These are phyloP conservation scores for Nothomitra cinnamomea DNA, from an alignment of 2,329 filamentous ascomycete genomes.

Conservation along the genomic window DNA sequence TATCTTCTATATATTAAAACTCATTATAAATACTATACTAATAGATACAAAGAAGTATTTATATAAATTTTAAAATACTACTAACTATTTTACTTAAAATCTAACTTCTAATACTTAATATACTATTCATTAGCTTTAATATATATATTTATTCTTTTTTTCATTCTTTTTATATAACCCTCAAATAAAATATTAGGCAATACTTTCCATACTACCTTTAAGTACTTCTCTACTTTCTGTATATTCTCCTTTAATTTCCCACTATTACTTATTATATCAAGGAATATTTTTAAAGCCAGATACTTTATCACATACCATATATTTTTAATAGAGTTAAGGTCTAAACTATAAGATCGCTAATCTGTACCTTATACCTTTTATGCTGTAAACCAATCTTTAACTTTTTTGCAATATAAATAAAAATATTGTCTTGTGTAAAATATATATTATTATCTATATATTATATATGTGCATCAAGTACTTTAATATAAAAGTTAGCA, in stretches of 20 bases:
- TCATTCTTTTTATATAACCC: slow-evolving; percentile 4
- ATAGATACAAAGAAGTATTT: no score
- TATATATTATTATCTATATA: slow-evolving; percentile 3
- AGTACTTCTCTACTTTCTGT: neutral
- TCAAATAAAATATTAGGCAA: neutral
- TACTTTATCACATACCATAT: slow-evolving; percentile 14
- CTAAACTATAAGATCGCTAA: slow-evolving; percentile 13
- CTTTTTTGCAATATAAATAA: slow-evolving; percentile 11
- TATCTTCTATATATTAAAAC: no score
- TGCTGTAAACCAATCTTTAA: slow-evolving; percentile 9
- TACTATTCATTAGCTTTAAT: slow-evolving; percentile 8
- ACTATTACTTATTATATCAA: slow-evolving; percentile 9
- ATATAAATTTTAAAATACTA: no score
- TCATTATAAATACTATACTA: no score
- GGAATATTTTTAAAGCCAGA: slow-evolving; percentile 10
- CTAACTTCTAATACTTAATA: slow-evolving; percentile 6
- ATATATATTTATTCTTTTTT: neutral
- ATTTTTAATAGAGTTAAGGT: slow-evolving; percentile 18
- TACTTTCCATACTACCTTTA: neutral
- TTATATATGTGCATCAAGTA: slow-evolving; percentile 9
- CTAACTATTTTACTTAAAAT: no score
- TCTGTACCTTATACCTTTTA: slow-evolving; percentile 11
- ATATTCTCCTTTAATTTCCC: slow-evolving; percentile 8
- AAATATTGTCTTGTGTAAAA: slow-evolving; percentile 15
- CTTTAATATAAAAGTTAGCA: slow-evolving; percentile 8